Evolutionary conservation across 345 rosid species (phyloP).

Genomic region (Brassica rapa): DNA sequence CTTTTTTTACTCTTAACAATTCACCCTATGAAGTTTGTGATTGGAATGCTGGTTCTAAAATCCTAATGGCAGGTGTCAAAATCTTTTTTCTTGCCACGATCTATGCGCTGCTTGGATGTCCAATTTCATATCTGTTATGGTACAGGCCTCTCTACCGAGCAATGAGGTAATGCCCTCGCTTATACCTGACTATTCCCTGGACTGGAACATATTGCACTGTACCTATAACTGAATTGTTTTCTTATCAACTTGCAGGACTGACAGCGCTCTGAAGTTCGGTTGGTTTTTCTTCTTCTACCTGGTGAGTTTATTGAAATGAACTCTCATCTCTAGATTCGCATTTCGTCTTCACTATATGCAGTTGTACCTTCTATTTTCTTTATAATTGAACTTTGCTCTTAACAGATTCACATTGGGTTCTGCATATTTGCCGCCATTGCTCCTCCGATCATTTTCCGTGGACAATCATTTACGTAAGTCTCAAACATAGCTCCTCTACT

Average conservation of each 20-base stretch:
- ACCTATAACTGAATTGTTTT: neutral
- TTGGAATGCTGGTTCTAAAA: neutral
- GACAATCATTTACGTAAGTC: constrained; percentile 94
- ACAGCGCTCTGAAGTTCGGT: constrained; percentile 90
- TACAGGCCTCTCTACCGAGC: constrained; percentile 97
- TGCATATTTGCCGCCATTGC: constrained; percentile 98
- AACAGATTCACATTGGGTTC: constrained; percentile 88
- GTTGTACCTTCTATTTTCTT: neutral
- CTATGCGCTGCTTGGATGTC: constrained; percentile 80
- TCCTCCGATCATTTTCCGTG: constrained; percentile 92
- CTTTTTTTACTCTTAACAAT: too few relatives aligned
- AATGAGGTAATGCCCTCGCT: constrained; percentile 57
- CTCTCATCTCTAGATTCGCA: neutral
- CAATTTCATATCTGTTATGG: constrained; percentile 89
- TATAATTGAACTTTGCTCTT: constrained; percentile 8
- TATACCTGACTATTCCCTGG: neutral
- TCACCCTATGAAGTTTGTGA: neutral
- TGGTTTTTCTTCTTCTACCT: constrained; percentile 96
- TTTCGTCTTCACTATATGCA: neutral
- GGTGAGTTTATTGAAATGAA: constrained; percentile 53
- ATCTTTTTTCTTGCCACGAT: constrained; percentile 87
- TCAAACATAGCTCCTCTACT: neutral
- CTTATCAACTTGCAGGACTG: constrained; percentile 70
- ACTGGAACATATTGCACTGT: neutral
- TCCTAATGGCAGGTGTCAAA: constrained; percentile 60